Conservation (phyloP, 2,329 filamentous ascomycete genomes). For the Dactylellina sp. region DNA sequence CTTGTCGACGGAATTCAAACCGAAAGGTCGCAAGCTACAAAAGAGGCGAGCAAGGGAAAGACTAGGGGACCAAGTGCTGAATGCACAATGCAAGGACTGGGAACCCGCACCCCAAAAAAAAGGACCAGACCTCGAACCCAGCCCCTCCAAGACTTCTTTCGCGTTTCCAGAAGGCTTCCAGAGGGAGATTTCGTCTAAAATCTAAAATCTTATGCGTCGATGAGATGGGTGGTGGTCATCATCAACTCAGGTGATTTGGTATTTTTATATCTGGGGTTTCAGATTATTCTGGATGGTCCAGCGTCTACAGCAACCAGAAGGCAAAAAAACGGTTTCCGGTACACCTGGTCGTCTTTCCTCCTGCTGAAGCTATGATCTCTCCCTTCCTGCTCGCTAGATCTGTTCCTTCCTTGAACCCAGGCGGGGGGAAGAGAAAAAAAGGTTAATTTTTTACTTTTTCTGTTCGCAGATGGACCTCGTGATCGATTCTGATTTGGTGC, state of each 20-base stretch:
- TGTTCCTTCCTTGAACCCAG: slow-evolving; percentile 36
- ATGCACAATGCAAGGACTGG: slow-evolving; percentile 64
- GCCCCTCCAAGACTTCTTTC: slow-evolving; percentile 34
- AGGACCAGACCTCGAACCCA: background rate
- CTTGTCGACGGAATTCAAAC: slow-evolving; percentile 52
- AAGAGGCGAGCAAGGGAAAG: slow-evolving; percentile 57
- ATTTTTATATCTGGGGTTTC: slow-evolving; percentile 28
- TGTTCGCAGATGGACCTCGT: slow-evolving; percentile 56
- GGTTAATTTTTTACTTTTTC: slow-evolving; percentile 47
- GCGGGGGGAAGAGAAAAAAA: slow-evolving; percentile 24
- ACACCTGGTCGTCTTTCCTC: background rate
- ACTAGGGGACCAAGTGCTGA: too few species aligned
- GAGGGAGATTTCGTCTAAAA: slow-evolving; percentile 17
- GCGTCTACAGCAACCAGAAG: slow-evolving; percentile 6
- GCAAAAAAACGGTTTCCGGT: slow-evolving; percentile 13
- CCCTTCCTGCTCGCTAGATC: slow-evolving; percentile 28
- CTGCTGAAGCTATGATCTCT: slow-evolving; percentile 42
- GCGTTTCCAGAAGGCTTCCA: slow-evolving; percentile 55
- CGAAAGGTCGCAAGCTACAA: slow-evolving; percentile 26
- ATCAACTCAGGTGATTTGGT: slow-evolving; percentile 46
- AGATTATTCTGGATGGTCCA: slow-evolving; percentile 23
- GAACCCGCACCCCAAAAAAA: slow-evolving; percentile 53
- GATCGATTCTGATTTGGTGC: slow-evolving; percentile 56
- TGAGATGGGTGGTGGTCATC: slow-evolving; percentile 34
- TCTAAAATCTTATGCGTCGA: slow-evolving; percentile 46